A percentile compares a stretch with the other conserved stretches of the same genome.
Conservation (phyloP, 805 yeast species). For the Pichia deserticola region DNA sequence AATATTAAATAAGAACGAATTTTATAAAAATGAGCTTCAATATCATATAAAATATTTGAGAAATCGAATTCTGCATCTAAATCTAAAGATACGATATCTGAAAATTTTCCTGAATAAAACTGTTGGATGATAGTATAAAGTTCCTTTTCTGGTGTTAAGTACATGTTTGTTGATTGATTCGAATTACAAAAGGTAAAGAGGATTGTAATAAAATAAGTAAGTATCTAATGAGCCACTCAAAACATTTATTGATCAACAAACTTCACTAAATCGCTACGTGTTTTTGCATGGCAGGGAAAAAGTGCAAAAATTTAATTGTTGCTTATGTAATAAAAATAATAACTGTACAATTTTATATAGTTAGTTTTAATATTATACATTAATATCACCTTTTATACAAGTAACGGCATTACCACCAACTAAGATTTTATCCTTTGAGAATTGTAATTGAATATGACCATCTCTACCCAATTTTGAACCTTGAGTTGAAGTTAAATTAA, state of each 20-base stretch:
- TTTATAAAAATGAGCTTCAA: conserved; percentile 20
- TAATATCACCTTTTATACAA: conserved; percentile 4
- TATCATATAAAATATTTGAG: conserved; percentile 19
- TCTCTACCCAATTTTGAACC: conserved; percentile 2
- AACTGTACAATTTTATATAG: no score
- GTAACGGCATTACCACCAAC: conserved; percentile 7
- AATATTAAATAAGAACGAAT: conserved; percentile 15
- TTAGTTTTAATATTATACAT: not conserved
- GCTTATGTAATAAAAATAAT: no score
- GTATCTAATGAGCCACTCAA: not conserved
- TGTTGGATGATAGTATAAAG: conserved; percentile 26
- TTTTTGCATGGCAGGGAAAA: no score
- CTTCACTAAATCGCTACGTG: not conserved
- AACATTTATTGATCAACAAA: not conserved
- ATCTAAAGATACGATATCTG: conserved; percentile 14
- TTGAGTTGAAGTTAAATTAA: not conserved
- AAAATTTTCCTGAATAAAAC: conserved; percentile 22
- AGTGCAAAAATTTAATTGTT: no score
- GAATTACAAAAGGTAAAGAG: not conserved
- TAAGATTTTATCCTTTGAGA: not conserved
- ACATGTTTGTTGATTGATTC: conserved; percentile 8
- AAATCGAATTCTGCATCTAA: conserved; percentile 21
- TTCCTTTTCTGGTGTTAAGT: conserved; percentile 18
- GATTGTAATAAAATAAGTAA: not conserved
- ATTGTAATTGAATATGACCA: not conserved